Conservation (phyloP, 1,284 basidiomycete genomes). For the Pseudozyma sp. region DNA sequence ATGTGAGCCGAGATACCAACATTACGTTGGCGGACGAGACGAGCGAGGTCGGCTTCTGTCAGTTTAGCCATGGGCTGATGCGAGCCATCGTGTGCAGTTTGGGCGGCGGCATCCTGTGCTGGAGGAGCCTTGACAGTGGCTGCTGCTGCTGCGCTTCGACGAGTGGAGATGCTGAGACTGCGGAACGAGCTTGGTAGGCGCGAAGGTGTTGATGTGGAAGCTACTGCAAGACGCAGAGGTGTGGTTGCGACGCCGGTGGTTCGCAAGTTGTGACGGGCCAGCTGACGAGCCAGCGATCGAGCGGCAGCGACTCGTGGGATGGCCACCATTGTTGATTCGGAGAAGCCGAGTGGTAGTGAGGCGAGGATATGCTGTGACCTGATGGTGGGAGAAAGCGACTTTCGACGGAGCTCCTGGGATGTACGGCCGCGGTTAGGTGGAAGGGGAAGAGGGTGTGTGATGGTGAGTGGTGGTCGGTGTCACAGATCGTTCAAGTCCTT, state of each 20-base stretch:
- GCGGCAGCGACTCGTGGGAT: conserved; percentile 40
- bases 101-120: conserved; percentile 40
- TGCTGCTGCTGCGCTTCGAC: conserved; percentile 30
- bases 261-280: conserved; percentile 34
- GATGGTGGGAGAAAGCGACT: no score
- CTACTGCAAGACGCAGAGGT: conserved; percentile 23
- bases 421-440: no score
- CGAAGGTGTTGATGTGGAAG: conserved; percentile 14
- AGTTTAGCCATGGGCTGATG: conserved; percentile 42
- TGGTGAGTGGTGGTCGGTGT: no score
- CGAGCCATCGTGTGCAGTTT: conserved; percentile 24
- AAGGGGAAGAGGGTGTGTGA: no score
- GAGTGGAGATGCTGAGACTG: conserved; percentile 28
- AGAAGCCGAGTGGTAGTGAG: neutral
- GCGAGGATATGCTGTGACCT: neutral
- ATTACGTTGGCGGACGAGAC: conserved; percentile 69
- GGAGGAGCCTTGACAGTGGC: conserved; percentile 28
- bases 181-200: conserved; percentile 26
- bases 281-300: conserved; percentile 45
- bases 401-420: no score
- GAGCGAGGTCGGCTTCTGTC: conserved; percentile 60
- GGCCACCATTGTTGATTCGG: conserved; percentile 27
- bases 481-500: no score
- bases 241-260: conserved; percentile 9
- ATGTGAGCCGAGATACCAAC: conserved; percentile 71